Base-by-base conservation (phyloP, 345 rosid species). In the Acer campestre region DNA sequence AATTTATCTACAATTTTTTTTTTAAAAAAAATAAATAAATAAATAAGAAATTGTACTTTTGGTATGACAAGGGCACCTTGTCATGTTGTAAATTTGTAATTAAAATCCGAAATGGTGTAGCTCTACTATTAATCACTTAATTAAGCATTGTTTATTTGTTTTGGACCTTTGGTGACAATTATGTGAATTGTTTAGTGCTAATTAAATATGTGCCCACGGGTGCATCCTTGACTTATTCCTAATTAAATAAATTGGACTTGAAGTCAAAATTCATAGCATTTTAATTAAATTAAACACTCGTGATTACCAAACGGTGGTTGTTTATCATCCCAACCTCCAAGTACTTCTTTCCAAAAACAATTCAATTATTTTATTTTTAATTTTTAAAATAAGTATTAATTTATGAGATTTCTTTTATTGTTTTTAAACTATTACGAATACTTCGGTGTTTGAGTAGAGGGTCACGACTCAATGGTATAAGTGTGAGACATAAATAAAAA, bases 181-280 rank as follows among this genome's bases (percentile, higher is more conserved):
- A 51, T 29, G 17, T 7, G n/a, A 4, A 73, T 44, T 14, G 31
- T 74, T 64, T 51, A 65, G 53, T n/a, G 4, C 55, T 29, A 74
- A 74, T 62, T 62, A 44, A 74, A 74, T 62, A 18, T n/a, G 46
- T 17, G 20, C 38, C 78, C 78, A 65, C 78, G 78, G 63, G 64
- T 20, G 70, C 77, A 20, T 23, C 31, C 63, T 75, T 49, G 70
- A 74, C 59, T 62, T 12, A 0, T 59, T 22, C 63, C 10, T 4
- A 59, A 20, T 13, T 13, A 63, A 63, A 63, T 9, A 10, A 63
- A 27, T 13, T 29, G 7, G 17, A 12, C 7, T 63, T 23, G 3
- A 6, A 63, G 40, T 11, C 9, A 10, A 63, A 63, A 23, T 27
- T 63, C 40, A 29, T 12, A 11, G 7, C 40, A 63, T 27, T 23